Evolutionary conservation across 208 protist species (phyloP), one percentile per base, ranked within the genome.

Genomic region (Naegleria gruberi): DNA sequence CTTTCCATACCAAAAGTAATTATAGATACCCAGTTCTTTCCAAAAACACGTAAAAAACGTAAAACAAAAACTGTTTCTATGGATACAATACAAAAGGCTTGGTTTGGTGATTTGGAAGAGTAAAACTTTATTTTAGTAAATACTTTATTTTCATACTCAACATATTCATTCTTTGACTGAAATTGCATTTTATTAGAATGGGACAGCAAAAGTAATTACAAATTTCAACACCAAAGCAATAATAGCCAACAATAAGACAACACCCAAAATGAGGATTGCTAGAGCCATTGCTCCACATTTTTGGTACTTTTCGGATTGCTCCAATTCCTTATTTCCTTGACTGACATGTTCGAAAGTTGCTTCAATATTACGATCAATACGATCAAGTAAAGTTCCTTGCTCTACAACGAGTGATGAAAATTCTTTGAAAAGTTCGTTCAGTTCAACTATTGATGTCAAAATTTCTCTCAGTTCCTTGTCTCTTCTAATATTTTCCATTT

Each of bases 301-400:
- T 42, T 88, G 84, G 42, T 88, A 88, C n/a, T 65, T 88, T 42
- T 88, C 84, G 46, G n/a, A 44, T 43, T 19, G 4, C 10, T 42
- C 30, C 30, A 88, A 26, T 34, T 88, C 43, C 34, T 88, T 42
- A 65, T 55, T 88, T 55, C 82, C 82, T 44, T 65, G 8, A 17
- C 42, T 40, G 7, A 65, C 84, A 65, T 43, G 4, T 26, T 34
- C 46, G n/a, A 26, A 30, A 42, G 45, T 65, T 40, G 57, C 45
- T 40, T 88, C 84, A 86, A 94, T 91, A 82, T 65, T 65, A 23
- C 30, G 51, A 65, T 65, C 51, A 23, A 94, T 93, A 30, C 92
- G 85, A 73, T 94, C 92, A 1, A 94, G 43, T 3, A 94, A 40
- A 15, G 92, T 92, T 55, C 92, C 92, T 74, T 93, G 92, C 40